phyloP scores from a whole-genome alignment of 2,329 filamentous ascomycete species.

The Fusarium verticillioides region DNA sequence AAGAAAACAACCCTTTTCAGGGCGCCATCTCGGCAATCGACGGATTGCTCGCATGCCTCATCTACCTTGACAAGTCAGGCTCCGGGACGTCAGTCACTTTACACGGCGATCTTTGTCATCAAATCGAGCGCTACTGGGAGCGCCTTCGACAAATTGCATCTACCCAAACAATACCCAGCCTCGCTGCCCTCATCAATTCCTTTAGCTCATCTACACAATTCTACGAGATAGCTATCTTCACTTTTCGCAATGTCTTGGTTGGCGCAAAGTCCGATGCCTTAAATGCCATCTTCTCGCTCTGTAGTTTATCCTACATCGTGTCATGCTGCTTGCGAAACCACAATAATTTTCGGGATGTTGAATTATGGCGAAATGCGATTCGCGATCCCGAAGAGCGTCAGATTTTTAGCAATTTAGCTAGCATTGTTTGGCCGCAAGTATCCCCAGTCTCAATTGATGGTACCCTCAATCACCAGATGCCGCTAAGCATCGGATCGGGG shows the following conservation, averaged over 20 bases:
- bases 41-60: neutral
- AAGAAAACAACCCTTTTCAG: neutral
- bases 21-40: neutral
- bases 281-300: accelerated
- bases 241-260: neutral
- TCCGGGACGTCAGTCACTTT: too few relatives aligned
- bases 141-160: accelerated
- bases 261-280: accelerated
- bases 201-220: accelerated
- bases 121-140: accelerated
- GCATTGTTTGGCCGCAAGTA: accelerated
- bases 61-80: neutral
- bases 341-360: accelerated
- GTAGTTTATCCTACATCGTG: accelerated
- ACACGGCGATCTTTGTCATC: too few relatives aligned
- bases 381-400: accelerated
- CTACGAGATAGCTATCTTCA: accelerated
- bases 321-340: accelerated
- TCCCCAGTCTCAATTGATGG: accelerated
- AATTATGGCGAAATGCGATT: accelerated
- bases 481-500: too few relatives aligned
- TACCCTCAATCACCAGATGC: accelerated
- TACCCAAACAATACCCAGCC: accelerated
- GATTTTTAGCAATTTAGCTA: accelerated
- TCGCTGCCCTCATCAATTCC: accelerated